Percentiles rank a stretch among this genome's conserved stretches.
These are phyloP conservation scores for Hemisphaericaspora nanyangensis DNA, from an alignment of 805 yeast genomes.

Conservation along the genomic window DNA sequence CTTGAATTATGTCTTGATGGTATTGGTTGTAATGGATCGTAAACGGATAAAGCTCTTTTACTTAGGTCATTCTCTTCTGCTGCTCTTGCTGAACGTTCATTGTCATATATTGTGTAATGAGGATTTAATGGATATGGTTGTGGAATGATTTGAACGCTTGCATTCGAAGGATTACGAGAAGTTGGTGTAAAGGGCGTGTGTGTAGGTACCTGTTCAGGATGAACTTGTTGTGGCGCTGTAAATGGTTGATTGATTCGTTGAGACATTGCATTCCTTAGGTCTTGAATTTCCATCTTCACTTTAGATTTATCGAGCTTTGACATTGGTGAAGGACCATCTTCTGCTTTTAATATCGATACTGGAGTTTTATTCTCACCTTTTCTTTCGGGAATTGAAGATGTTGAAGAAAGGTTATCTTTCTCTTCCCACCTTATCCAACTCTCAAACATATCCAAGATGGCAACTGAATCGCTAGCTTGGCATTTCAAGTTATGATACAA, in stretches of 20 bases:
- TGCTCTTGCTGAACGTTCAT: conserved; percentile 9
- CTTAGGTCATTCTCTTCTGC: conserved; percentile 3
- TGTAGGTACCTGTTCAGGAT: background rate
- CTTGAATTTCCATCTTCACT: background rate
- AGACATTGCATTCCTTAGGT: background rate
- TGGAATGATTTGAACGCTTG: conserved; percentile 22
- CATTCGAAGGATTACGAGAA: conserved; percentile 6
- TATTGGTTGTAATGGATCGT: conserved; percentile 34
- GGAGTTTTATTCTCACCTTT: conserved; percentile 6
- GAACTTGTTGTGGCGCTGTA: conserved; percentile 3
- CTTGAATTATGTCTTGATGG: conserved; percentile 16
- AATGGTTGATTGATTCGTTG: conserved; percentile 3
- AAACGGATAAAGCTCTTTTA: conserved; percentile 29
- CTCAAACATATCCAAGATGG: conserved; percentile 46
- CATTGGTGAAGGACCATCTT: conserved; percentile 2
- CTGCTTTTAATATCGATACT: background rate
- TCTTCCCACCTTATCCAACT: conserved; percentile 10
- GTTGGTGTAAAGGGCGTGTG: background rate
- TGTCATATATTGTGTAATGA: conserved; percentile 25
- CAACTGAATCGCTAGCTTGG: conserved; percentile 51
- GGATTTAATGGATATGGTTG: conserved; percentile 36
- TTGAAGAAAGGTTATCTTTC: conserved; percentile 5
- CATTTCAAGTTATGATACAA: conserved; percentile 46
- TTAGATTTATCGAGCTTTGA: background rate
- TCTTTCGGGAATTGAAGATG: background rate